These are phyloP conservation scores for Petrea volubilis DNA, from an alignment of 257 asterid species.

Conservation along the genomic window DNA sequence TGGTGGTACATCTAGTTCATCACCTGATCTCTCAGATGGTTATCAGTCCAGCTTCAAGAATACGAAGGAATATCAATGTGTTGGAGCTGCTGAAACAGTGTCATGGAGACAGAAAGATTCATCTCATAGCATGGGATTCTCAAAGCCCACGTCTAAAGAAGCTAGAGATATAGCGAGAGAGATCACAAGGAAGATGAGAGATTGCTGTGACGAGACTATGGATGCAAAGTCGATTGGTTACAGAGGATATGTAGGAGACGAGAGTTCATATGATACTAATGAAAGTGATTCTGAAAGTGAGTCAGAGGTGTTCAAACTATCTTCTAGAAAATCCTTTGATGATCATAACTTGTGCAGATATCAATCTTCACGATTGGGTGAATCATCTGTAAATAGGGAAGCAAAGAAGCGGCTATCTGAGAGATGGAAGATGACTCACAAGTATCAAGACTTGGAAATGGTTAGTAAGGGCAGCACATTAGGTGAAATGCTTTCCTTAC, in stretches of 20 bases:
- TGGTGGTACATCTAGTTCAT: constrained; percentile 40
- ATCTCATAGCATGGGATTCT: constrained; percentile 33
- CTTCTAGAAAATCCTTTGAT: constrained; percentile 50
- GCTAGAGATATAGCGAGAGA: constrained; percentile 68
- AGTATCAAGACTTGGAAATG: constrained; percentile 57
- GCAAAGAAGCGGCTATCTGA: constrained; percentile 80
- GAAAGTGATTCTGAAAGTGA: constrained; percentile 78
- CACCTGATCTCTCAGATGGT: constrained; percentile 37
- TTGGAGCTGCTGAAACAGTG: constrained; percentile 34
- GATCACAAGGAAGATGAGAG: constrained; percentile 61
- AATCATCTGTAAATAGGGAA: constrained; percentile 67
- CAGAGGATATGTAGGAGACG: constrained; percentile 90
- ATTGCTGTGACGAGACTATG: constrained; percentile 40
- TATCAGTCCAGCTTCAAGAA: constrained; percentile 37
- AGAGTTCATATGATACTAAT: constrained; percentile 70
- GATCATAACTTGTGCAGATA: constrained; percentile 35
- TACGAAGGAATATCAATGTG: constrained; percentile 32
- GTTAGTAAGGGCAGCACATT: constrained; percentile 60
- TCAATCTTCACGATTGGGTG: constrained; percentile 43
- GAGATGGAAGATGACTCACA: constrained; percentile 79
- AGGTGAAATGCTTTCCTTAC: constrained; percentile 79
- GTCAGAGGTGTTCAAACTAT: constrained; percentile 38
- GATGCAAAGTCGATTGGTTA: constrained; percentile 38
- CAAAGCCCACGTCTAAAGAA: constrained; percentile 50
- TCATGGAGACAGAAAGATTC: constrained; percentile 37